phyloP scores from a whole-genome alignment of 164 flowering plant species.

The Dillenia turbinata region DNA sequence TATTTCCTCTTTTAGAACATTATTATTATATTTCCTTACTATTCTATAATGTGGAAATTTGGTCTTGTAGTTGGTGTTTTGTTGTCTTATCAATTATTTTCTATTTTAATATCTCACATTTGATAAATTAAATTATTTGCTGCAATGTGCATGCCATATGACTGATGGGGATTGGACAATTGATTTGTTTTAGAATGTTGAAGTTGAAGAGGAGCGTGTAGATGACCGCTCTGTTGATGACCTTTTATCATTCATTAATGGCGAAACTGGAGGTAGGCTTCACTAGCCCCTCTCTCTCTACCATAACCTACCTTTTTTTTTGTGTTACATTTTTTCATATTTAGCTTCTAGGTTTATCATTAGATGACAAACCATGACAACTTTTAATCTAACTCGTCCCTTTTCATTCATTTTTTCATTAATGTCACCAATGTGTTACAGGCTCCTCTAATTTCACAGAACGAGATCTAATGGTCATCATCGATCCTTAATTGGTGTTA shows the following conservation, averaged over 20 bases:
- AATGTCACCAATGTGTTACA: too few relatives aligned
- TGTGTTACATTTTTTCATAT: background rate
- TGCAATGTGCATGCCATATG: background rate
- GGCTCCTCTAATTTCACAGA: too few relatives aligned
- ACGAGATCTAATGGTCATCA: too few relatives aligned
- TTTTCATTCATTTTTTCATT: background rate
- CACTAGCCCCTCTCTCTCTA: background rate
- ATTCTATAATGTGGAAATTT: background rate
- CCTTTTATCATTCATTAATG: conserved; percentile 81
- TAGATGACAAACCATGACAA: conserved; percentile 2
- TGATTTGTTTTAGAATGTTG: conserved; percentile 55
- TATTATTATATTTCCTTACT: background rate
- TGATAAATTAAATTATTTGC: background rate
- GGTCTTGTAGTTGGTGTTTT: background rate
- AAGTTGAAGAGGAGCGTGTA: conserved; percentile 61
- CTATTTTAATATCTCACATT: background rate
- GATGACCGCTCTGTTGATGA: conserved; percentile 94
- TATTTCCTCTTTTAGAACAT: conserved; percentile 5
- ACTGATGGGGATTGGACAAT: background rate
- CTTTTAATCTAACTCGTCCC: background rate
- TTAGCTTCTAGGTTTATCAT: background rate
- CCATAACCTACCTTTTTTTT: background rate
- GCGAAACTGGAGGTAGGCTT: conserved; percentile 36
- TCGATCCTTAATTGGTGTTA: background rate
- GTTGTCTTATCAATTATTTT: background rate